These are phyloP conservation scores for Luvunga scandens DNA, from an alignment of 345 rosid species.

Conservation along the genomic window DNA sequence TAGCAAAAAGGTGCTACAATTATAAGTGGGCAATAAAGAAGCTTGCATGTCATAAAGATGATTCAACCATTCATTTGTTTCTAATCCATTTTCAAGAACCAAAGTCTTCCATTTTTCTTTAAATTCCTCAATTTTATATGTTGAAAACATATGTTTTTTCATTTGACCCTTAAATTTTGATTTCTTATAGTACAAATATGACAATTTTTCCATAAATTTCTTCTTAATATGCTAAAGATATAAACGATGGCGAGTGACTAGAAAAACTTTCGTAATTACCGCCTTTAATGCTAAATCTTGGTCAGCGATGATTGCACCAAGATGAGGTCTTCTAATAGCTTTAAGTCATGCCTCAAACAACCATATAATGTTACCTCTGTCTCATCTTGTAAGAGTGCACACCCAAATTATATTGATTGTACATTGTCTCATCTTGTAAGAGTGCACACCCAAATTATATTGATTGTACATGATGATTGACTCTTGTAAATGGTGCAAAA, in stretches of 20 bases:
- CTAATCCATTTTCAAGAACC: no score
- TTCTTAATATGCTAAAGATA: neutral
- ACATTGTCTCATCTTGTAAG: neutral
- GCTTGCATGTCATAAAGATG: no score
- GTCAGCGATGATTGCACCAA: neutral
- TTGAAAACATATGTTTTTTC: no score
- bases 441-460: neutral
- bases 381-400: neutral
- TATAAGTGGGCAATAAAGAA: no score
- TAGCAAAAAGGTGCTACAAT: no score
- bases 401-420: neutral
- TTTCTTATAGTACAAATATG: neutral
- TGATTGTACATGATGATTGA: no score
- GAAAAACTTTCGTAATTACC: neutral
- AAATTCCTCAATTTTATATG: no score
- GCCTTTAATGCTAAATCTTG: neutral
- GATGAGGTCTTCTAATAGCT: neutral
- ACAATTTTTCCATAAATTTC: neutral
- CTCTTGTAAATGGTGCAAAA: neutral
- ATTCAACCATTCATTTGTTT: no score
- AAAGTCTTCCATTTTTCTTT: no score
- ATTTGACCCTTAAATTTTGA: neutral
- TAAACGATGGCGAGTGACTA: no score
- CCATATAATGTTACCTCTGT: neutral
- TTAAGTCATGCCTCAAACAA: neutral